phyloP scores from a whole-genome alignment of 2,329 filamentous ascomycete species.

The Xylaria sp. region DNA sequence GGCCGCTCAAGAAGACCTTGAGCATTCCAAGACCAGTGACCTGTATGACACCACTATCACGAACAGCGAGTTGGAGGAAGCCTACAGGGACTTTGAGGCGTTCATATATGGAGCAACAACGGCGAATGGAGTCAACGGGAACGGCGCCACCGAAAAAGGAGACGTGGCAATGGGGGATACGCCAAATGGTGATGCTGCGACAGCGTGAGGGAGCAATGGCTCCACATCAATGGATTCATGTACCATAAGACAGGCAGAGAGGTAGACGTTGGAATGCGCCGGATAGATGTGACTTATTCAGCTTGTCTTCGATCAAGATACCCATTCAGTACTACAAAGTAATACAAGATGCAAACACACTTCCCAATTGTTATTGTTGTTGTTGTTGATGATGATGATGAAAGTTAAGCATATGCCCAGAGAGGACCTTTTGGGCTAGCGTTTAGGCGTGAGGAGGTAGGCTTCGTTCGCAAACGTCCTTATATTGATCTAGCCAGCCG shows the following conservation, averaged over 20 bases:
- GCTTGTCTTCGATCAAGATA: slow-evolving; percentile 13
- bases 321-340: slow-evolving; percentile 10
- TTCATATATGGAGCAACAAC: slow-evolving; percentile 47
- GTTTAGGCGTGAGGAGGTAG: too few relatives aligned
- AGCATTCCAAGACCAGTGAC: slow-evolving; percentile 48
- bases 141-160: slow-evolving; percentile 12
- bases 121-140: slow-evolving; percentile 27
- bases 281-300: slow-evolving; percentile 1
- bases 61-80: slow-evolving; percentile 54
- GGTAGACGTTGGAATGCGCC: slow-evolving; percentile 1
- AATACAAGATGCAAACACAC: not conserved
- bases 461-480: too few relatives aligned
- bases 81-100: slow-evolving; percentile 51
- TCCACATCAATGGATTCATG: not conserved
- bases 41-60: slow-evolving; percentile 55
- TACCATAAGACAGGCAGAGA: too few relatives aligned
- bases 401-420: too few relatives aligned
- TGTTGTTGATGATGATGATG: too few relatives aligned
- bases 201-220: slow-evolving; percentile 8
- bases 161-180: slow-evolving; percentile 26
- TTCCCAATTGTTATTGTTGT: not conserved
- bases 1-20: slow-evolving; percentile 42
- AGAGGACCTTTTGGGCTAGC: too few relatives aligned
- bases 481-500: too few relatives aligned
- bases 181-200: slow-evolving; percentile 12